Conservation (phyloP, 805 yeast species). For the Nakazawaea pomicola region DNA sequence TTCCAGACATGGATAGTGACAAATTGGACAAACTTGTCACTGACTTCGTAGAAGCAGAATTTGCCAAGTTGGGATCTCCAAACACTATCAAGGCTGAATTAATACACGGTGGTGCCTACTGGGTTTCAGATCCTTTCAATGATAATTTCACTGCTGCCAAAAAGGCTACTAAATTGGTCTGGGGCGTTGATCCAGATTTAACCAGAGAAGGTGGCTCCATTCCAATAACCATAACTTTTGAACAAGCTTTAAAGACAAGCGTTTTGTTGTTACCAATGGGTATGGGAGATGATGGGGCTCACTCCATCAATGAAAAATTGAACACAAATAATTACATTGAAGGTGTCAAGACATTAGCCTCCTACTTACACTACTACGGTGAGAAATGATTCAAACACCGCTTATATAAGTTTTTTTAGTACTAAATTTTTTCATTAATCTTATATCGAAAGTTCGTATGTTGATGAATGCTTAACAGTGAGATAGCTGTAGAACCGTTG, state of each 20-base stretch:
- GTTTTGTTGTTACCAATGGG: conserved; percentile 96
- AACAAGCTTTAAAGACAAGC: conserved; percentile 76
- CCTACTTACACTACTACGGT: conserved; percentile 84
- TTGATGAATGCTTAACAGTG: too few species aligned
- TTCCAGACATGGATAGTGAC: conserved; percentile 82
- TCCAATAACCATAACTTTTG: conserved; percentile 94
- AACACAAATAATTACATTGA: conserved; percentile 84
- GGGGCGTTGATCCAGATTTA: conserved; percentile 93
- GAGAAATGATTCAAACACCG: too few species aligned
- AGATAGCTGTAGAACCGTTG: too few species aligned
- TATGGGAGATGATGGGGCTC: conserved; percentile 99
- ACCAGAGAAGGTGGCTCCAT: conserved; percentile 99
- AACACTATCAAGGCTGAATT: conserved; percentile 69
- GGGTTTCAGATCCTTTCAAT: conserved; percentile 94
- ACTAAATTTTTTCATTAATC: too few species aligned
- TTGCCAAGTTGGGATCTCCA: conserved; percentile 67
- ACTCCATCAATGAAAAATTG: conserved; percentile 93
- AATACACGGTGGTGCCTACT: conserved; percentile 92
- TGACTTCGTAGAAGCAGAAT: conserved; percentile 61
- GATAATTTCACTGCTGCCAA: conserved; percentile 91
- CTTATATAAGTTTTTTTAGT: too few species aligned
- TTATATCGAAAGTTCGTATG: too few species aligned
- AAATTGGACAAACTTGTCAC: conserved; percentile 76
- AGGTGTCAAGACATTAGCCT: conserved; percentile 90
- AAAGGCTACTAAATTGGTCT: conserved; percentile 89